phyloP scores from a whole-genome alignment of 2,329 filamentous ascomycete species.

The Aspergillus calidoustus region DNA sequence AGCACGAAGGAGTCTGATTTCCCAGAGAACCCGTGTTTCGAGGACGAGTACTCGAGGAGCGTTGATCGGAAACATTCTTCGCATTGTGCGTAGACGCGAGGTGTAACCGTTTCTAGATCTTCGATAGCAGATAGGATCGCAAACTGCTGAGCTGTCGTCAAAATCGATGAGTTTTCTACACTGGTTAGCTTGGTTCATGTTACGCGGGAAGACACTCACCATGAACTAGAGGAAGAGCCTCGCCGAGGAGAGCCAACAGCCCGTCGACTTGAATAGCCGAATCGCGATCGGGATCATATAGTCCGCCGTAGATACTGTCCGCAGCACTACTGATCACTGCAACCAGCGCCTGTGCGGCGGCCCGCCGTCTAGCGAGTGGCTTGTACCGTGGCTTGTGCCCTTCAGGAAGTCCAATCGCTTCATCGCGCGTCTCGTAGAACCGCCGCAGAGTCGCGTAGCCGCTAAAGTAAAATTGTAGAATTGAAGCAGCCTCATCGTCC shows the following conservation, averaged over 20 bases:
- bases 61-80: conserved; percentile 80
- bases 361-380: conserved; percentile 66
- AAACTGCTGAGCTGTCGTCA: conserved; percentile 75
- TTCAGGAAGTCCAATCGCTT: conserved; percentile 50
- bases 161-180: conserved; percentile 58
- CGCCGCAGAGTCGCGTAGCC: conserved; percentile 89
- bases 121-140: conserved; percentile 76
- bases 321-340: conserved; percentile 85
- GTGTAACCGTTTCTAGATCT: conserved; percentile 75
- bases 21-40: conserved; percentile 43
- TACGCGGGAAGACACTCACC: conserved; percentile 42
- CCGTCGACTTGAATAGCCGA: conserved; percentile 89
- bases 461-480: conserved; percentile 83
- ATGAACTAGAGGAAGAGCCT: conserved; percentile 77
- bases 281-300: conserved; percentile 80
- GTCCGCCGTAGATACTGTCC: conserved; percentile 87
- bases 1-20: conserved; percentile 27
- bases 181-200: conserved; percentile 19
- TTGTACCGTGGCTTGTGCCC: conserved; percentile 50
- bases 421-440: conserved; percentile 88
- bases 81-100: conserved; percentile 72
- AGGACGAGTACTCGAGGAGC: conserved; percentile 68
- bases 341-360: conserved; percentile 74
- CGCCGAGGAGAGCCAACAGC: conserved; percentile 79
- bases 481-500: conserved; percentile 79